These are phyloP conservation scores for Rhodosporidiobolus odoratus DNA, from an alignment of 768 basidiomycete species.

Conservation along the genomic window DNA sequence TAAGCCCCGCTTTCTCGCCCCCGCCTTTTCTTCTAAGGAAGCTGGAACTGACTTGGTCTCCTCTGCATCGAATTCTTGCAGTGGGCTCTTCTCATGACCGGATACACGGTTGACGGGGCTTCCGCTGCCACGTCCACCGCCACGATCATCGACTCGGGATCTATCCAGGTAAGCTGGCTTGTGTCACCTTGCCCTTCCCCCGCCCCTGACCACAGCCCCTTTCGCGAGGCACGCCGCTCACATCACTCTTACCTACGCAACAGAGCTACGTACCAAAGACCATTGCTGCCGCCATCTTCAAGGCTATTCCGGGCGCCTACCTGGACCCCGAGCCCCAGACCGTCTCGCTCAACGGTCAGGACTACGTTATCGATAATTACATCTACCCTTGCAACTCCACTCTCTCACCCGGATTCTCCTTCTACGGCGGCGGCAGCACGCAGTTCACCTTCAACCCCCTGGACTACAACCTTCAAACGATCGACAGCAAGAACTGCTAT, in stretches of 20 bases:
- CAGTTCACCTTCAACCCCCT: not conserved
- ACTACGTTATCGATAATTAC: not conserved
- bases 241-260: not conserved
- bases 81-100: not conserved
- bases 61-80: not conserved
- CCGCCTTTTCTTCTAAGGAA: not conserved
- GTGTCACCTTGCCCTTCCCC: not conserved
- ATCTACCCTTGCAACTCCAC: not conserved
- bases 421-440: not conserved
- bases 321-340: not conserved
- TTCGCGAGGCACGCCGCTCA: not conserved
- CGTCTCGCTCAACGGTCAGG: not conserved
- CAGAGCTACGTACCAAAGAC: not conserved
- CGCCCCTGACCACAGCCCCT: not conserved
- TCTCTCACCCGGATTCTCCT: not conserved
- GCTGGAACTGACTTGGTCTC: not conserved
- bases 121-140: not conserved
- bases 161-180: not conserved
- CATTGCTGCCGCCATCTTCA: not conserved
- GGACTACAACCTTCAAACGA: not conserved
- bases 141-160: not conserved
- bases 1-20: not conserved
- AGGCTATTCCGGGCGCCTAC: not conserved
- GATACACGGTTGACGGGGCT: not conserved
- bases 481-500: not conserved